phyloP scores from a whole-genome alignment of 805 yeast genomes.

The Saturnispora hagleri region DNA sequence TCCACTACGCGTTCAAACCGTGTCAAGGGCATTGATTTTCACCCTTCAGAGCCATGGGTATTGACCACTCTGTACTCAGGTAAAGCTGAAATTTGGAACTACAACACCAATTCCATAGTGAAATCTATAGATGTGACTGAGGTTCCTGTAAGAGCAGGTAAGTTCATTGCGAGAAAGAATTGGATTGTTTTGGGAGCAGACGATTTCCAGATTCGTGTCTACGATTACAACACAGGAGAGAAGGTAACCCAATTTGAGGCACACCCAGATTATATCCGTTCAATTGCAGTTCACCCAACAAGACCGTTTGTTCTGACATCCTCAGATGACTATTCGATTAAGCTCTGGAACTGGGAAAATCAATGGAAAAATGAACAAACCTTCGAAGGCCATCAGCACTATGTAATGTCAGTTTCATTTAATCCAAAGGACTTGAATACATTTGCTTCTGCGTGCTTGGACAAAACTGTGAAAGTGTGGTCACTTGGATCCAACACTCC shows the following conservation, averaged over 20 bases:
- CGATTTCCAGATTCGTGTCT: slow-evolving; percentile 89
- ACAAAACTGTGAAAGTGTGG: slow-evolving; percentile 96
- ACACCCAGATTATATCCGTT: slow-evolving; percentile 93
- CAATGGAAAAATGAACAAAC: slow-evolving; percentile 85
- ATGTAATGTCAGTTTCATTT: slow-evolving; percentile 87
- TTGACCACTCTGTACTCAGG: slow-evolving; percentile 88
- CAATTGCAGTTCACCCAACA: slow-evolving; percentile 88
- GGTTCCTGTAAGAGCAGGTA: slow-evolving; percentile 92
- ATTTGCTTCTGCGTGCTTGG: slow-evolving; percentile 94
- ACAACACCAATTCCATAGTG: slow-evolving; percentile 75
- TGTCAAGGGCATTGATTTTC: slow-evolving; percentile 96
- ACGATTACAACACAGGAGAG: slow-evolving; percentile 92
- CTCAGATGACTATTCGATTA: slow-evolving; percentile 85
- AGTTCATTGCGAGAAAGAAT: slow-evolving; percentile 89
- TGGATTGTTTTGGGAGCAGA: slow-evolving; percentile 97
- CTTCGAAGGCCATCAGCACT: slow-evolving; percentile 93
- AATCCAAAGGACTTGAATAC: slow-evolving; percentile 97
- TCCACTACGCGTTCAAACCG: slow-evolving; percentile 91
- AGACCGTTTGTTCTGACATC: slow-evolving; percentile 84
- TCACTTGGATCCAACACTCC: slow-evolving; percentile 80
- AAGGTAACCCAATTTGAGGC: slow-evolving; percentile 94
- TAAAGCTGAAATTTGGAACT: slow-evolving; percentile 86
- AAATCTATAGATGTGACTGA: slow-evolving; percentile 92
- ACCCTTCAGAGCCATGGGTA: slow-evolving; percentile 97
- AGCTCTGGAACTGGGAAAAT: slow-evolving; percentile 96